phyloP scores from a whole-genome alignment of 2,329 filamentous ascomycete genomes.

The Epichloe bromicola region DNA sequence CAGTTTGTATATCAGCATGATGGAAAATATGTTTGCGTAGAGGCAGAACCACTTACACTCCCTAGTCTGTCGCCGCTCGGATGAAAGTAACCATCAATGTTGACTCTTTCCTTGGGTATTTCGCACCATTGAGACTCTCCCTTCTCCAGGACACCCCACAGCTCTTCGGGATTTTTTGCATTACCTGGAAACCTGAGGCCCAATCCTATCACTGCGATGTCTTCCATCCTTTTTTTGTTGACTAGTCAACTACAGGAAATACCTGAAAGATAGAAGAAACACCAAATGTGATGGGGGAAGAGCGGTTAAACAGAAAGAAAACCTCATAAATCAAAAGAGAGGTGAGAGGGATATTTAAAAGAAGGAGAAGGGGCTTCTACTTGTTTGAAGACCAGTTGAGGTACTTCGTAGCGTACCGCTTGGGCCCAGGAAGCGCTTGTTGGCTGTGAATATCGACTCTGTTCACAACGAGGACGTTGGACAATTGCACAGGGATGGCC shows the following conservation, averaged over 20 bases:
- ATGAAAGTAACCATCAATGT: slow-evolving; percentile 40
- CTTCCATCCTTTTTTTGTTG: slow-evolving; percentile 13
- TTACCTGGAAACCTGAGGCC: slow-evolving; percentile 38
- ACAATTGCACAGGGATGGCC: background rate
- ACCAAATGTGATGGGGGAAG: background rate
- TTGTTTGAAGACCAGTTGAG: background rate
- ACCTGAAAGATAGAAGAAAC: background rate
- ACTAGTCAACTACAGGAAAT: background rate
- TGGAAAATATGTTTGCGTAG: background rate
- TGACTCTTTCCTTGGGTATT: slow-evolving; percentile 35
- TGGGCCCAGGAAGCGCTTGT: background rate
- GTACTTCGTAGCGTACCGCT: background rate
- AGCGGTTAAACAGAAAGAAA: background rate
- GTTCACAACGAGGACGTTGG: background rate
- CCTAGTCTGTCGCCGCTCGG: slow-evolving; percentile 36
- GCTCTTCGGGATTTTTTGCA: slow-evolving; percentile 28
- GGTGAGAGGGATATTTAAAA: background rate
- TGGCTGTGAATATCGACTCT: slow-evolving; percentile 1
- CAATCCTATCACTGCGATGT: slow-evolving; percentile 39
- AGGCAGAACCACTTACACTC: slow-evolving; percentile 23
- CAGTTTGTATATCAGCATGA: slow-evolving; percentile 4
- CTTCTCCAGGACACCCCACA: slow-evolving; percentile 35
- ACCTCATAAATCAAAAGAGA: background rate
- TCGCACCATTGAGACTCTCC: slow-evolving; percentile 35
- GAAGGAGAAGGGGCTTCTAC: background rate